phyloP scores from a whole-genome alignment of 805 yeast genomes.

The Wickerhamomyces xylosicus region DNA sequence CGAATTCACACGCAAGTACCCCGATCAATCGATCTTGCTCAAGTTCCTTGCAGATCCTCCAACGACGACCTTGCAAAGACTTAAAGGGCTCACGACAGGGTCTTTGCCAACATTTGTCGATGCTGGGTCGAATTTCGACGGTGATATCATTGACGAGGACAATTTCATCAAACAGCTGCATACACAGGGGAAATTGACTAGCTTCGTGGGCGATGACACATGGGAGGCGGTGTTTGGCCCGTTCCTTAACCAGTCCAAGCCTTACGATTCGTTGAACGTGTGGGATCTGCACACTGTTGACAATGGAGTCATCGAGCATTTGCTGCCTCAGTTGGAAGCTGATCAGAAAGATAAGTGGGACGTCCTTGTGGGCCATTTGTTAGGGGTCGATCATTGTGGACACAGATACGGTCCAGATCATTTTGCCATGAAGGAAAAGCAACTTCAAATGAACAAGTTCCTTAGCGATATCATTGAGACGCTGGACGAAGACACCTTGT shows the following conservation, averaged over 20 bases:
- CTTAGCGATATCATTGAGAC: constrained; percentile 39
- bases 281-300: constrained; percentile 94
- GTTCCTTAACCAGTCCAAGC: constrained; percentile 57
- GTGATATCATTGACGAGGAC: constrained; percentile 77
- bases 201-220: constrained; percentile 95
- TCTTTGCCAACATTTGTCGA: constrained; percentile 90
- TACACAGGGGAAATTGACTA: constrained; percentile 30
- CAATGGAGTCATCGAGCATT: constrained; percentile 81
- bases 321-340: constrained; percentile 43
- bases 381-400: constrained; percentile 96
- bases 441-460: constrained; percentile 73
- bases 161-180: constrained; percentile 73
- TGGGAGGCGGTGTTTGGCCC: constrained; percentile 88
- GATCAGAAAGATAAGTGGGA: constrained; percentile 53
- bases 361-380: constrained; percentile 71
- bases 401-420: constrained; percentile 92
- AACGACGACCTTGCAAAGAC: constrained; percentile 88
- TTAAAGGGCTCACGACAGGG: constrained; percentile 93
- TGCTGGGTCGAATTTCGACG: constrained; percentile 92
- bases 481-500: constrained; percentile 44
- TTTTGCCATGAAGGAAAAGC: constrained; percentile 71
- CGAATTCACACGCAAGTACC: constrained; percentile 49
- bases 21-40: constrained; percentile 58
- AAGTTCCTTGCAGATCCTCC: constrained; percentile 96
- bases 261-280: constrained; percentile 89